These are phyloP conservation scores for Zelopaecilomyces penicillatus DNA, from an alignment of 2,329 filamentous ascomycete species.

Conservation along the genomic window DNA sequence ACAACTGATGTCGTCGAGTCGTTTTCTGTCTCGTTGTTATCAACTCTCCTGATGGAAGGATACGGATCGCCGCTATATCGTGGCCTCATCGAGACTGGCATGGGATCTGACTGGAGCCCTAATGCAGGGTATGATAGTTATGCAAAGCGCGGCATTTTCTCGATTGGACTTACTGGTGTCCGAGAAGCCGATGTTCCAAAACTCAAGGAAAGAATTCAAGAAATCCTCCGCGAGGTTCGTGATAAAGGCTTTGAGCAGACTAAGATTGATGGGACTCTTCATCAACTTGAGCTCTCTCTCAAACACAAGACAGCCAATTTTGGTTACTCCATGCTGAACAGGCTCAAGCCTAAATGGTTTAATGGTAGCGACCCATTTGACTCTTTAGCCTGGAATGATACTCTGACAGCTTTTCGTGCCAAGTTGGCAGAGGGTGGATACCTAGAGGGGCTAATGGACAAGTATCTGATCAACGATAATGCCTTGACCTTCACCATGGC, in stretches of 20 bases:
- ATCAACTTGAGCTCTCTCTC: conserved; percentile 84
- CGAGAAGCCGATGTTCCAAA: conserved; percentile 69
- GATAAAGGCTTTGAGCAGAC: conserved; percentile 75
- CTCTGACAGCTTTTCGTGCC: conserved; percentile 71
- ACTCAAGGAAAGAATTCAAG: conserved; percentile 65
- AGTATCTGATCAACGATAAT: conserved; percentile 81
- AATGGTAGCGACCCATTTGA: conserved; percentile 90
- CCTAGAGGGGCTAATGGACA: conserved; percentile 75
- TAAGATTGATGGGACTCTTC: conserved; percentile 89
- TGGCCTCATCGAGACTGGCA: conserved; percentile 76
- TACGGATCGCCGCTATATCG: conserved; percentile 92
- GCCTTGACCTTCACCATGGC: conserved; percentile 91
- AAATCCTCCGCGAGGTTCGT: conserved; percentile 61
- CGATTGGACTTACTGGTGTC: conserved; percentile 85
- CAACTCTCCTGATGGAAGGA: conserved; percentile 79
- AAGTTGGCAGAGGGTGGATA: conserved; percentile 70
- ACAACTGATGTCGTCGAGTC: conserved; percentile 76
- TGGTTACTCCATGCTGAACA: conserved; percentile 81
- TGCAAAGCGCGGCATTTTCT: conserved; percentile 72
- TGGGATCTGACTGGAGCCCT: conserved; percentile 89
- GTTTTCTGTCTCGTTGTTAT: conserved; percentile 76
- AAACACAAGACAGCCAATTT: conserved; percentile 98
- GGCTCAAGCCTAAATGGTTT: conserved; percentile 89
- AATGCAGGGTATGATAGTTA: conserved; percentile 88
- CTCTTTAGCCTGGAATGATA: conserved; percentile 84